Evolutionary conservation across 2,329 filamentous ascomycete genomes (phyloP).

Genomic region (Clonostachys sp.): DNA sequence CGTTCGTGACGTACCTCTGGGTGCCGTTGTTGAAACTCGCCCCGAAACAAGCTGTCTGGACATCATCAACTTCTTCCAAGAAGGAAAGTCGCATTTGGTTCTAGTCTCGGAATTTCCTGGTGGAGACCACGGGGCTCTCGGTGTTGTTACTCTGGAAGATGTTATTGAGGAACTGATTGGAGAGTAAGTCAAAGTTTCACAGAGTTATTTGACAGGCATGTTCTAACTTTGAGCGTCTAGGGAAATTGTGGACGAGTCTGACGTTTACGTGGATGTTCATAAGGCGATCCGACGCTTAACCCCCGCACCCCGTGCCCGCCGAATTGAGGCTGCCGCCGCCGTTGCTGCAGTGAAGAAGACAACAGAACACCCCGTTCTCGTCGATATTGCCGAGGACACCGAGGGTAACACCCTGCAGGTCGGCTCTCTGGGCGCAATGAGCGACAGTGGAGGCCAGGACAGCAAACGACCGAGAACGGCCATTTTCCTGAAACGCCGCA

Average conservation of each 20-base stretch:
- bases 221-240: conserved; percentile 31
- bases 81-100: conserved; percentile 99
- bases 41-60: conserved; percentile 95
- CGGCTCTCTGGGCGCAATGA: conserved; percentile 27
- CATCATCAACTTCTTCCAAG: conserved; percentile 99
- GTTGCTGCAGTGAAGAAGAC: conserved; percentile 21
- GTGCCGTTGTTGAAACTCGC: conserved; percentile 89
- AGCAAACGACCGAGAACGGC: conserved; percentile 46
- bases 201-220: conserved; percentile 9
- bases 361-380: conserved; percentile 18
- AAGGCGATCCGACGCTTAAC: conserved; percentile 90
- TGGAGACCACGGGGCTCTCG: conserved; percentile 84
- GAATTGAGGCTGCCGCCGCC: conserved; percentile 28
- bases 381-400: conserved; percentile 37
- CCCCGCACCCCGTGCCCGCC: conserved; percentile 74
- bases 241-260: conserved; percentile 98
- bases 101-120: conserved; percentile 86
- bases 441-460: conserved; percentile 27
- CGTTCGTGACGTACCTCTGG: conserved; percentile 86
- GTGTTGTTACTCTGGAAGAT: conserved; percentile 93
- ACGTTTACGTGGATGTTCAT: conserved; percentile 97
- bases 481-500: conserved; percentile 56
- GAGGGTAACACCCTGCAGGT: conserved; percentile 20
- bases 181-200: conserved; percentile 61
- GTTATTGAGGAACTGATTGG: conserved; percentile 98